phyloP scores from a whole-genome alignment of 2,329 filamentous ascomycete species.

The Calonectria naviculata region DNA sequence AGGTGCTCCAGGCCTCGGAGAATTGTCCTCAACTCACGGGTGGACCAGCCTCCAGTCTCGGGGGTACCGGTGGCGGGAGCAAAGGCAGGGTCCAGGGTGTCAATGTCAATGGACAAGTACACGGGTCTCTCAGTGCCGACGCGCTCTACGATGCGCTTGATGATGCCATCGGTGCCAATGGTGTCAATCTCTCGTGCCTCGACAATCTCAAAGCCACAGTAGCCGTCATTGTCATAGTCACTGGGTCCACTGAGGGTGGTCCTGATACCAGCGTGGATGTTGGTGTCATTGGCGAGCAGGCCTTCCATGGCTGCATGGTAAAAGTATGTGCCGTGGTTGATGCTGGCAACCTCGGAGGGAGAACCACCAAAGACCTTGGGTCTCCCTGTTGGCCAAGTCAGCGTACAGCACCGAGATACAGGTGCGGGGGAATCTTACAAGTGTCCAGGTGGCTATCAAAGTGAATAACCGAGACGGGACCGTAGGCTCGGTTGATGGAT shows the following conservation, averaged over 20 bases:
- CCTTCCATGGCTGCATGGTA: conserved; percentile 85
- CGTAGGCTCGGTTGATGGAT: conserved; percentile 70
- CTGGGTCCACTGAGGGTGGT: conserved; percentile 78
- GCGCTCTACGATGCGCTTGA: conserved; percentile 79
- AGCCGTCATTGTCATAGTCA: conserved; percentile 77
- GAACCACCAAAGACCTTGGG: conserved; percentile 90
- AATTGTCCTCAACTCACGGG: conserved; percentile 78
- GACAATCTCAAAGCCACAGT: conserved; percentile 87
- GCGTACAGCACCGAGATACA: accelerated
- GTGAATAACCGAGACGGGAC: conserved; percentile 70
- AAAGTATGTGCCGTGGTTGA: conserved; percentile 93
- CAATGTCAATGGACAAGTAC: conserved; percentile 87
- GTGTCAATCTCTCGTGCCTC: conserved; percentile 66
- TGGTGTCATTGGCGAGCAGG: conserved; percentile 82
- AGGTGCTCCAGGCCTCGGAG: conserved; percentile 75
- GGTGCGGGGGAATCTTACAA: conserved; percentile 55
- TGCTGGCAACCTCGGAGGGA: conserved; percentile 77
- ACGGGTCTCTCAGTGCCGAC: conserved; percentile 81
- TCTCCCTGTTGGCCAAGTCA: conserved; percentile 63
- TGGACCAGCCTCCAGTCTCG: conserved; percentile 82
- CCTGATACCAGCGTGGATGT: conserved; percentile 89
- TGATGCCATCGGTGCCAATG: conserved; percentile 74
- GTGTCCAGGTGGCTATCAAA: conserved; percentile 76
- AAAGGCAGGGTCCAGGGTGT: conserved; percentile 85
- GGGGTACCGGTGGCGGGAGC: conserved; percentile 81